Percentiles rank a stretch among this genome's conserved stretches.
phyloP scores from a whole-genome alignment of 192 early-diverging fungal genomes.

The Fimicolochytrium jonesii region DNA sequence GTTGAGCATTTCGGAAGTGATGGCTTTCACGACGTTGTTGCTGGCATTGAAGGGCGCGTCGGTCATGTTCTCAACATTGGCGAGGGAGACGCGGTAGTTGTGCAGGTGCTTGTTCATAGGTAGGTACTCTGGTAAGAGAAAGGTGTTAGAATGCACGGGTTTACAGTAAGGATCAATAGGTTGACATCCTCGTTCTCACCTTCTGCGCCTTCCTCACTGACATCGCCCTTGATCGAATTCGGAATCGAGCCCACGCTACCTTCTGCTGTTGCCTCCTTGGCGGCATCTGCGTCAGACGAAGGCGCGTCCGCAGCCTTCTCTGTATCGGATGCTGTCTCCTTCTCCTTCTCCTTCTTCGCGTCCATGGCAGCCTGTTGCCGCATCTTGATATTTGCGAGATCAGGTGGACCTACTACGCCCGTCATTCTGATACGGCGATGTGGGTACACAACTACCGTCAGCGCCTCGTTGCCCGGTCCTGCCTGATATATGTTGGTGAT shows the following conservation, averaged over 20 bases:
- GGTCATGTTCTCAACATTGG: constrained; percentile 81
- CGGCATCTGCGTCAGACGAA: not conserved
- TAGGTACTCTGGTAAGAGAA: constrained; percentile 21
- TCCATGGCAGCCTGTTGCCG: not conserved
- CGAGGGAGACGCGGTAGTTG: constrained; percentile 76
- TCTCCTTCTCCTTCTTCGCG: constrained; percentile 4
- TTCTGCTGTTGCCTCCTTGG: not conserved
- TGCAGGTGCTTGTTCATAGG: constrained; percentile 39
- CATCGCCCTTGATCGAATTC: too few species aligned
- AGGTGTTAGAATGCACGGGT: too few species aligned
- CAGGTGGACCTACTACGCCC: constrained; percentile 48
- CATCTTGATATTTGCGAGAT: not conserved
- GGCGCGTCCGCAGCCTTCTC: constrained; percentile 5
- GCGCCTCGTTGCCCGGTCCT: constrained; percentile 58
- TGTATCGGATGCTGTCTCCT: not conserved
- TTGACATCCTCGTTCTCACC: too few species aligned
- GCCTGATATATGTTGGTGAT: constrained; percentile 85
- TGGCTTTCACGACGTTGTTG: constrained; percentile 82
- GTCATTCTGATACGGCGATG: constrained; percentile 86
- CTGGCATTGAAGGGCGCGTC: constrained; percentile 84
- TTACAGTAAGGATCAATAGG: too few species aligned
- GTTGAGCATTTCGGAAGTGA: constrained; percentile 90
- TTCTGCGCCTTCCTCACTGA: too few species aligned
- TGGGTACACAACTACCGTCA: constrained; percentile 95
- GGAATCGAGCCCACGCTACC: too few species aligned